Evolutionary conservation across 2,329 filamentous ascomycete species (phyloP).

Genomic region (Sordariomycetes sp.): DNA sequence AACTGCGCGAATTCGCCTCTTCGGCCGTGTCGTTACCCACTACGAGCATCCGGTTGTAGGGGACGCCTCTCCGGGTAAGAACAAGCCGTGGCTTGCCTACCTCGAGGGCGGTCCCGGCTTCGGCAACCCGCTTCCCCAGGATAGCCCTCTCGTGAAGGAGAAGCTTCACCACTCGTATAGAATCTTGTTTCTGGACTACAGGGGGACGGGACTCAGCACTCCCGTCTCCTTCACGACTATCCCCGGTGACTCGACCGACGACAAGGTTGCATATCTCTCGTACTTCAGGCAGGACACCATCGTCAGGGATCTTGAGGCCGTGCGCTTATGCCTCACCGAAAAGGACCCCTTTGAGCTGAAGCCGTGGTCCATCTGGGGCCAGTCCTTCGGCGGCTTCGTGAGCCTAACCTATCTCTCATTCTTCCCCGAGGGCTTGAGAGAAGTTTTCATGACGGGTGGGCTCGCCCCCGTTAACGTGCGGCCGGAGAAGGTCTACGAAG

Average conservation of each 20-base stretch:
- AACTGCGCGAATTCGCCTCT: constrained; percentile 54
- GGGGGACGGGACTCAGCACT: constrained; percentile 75
- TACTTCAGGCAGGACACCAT: constrained; percentile 83
- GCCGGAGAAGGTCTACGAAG: constrained; percentile 63
- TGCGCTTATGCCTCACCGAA: constrained; percentile 60
- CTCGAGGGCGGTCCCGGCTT: constrained; percentile 80
- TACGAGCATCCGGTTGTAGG: constrained; percentile 47
- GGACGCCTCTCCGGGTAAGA: constrained; percentile 18
- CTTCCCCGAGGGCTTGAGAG: constrained; percentile 62
- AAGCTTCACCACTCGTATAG: constrained; percentile 71
- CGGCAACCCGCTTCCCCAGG: constrained; percentile 60
- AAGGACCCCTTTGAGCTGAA: constrained; percentile 56
- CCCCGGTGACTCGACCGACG: constrained; percentile 45
- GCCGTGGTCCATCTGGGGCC: constrained; percentile 78
- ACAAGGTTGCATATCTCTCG: constrained; percentile 70
- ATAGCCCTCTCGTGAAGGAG: constrained; percentile 53
- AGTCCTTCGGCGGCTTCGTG: constrained; percentile 88
- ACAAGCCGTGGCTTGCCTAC: constrained; percentile 53
- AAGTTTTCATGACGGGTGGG: constrained; percentile 76
- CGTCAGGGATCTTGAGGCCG: constrained; percentile 77
- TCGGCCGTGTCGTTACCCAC: constrained; percentile 61
- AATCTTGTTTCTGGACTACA: constrained; percentile 76
- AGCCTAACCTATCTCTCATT: constrained; percentile 72
- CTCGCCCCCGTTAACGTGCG: constrained; percentile 61
- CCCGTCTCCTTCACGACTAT: constrained; percentile 59